These are phyloP conservation scores for Hypoxylon sp. DNA, from an alignment of 2,329 filamentous ascomycete species.

Conservation along the genomic window DNA sequence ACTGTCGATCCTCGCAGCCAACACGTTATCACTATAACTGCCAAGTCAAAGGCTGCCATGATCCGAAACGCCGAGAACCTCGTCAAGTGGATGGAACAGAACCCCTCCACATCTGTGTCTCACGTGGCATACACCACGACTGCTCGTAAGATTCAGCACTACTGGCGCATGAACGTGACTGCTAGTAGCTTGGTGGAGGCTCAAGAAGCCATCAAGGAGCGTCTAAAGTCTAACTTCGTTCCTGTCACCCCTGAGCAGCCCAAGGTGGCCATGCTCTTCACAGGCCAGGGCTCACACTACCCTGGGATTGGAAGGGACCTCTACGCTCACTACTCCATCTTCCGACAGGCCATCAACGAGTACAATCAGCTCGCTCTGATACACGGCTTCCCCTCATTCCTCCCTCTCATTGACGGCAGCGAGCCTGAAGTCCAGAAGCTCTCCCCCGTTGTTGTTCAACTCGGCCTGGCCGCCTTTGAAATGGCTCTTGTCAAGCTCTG, in stretches of 20 bases:
- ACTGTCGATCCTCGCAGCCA: conserved; percentile 63
- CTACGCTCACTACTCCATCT: conserved; percentile 60
- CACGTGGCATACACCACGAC: conserved; percentile 76
- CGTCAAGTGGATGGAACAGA: conserved; percentile 64
- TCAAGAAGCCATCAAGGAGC: conserved; percentile 55
- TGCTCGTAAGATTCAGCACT: conserved; percentile 71
- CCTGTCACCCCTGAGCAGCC: conserved; percentile 59
- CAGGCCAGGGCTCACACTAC: conserved; percentile 67
- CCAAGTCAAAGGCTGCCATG: conserved; percentile 66
- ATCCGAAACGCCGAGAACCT: conserved; percentile 68
- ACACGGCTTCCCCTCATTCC: conserved; percentile 68
- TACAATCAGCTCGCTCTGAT: conserved; percentile 64
- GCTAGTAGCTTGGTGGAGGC: conserved; percentile 58
- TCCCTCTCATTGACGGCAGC: conserved; percentile 62
- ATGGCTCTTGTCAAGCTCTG: conserved; percentile 69
- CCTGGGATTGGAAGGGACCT: conserved; percentile 64
- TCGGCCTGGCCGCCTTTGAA: conserved; percentile 66
- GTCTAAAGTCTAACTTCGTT: conserved; percentile 58
- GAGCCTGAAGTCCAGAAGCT: conserved; percentile 58
- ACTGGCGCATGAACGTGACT: conserved; percentile 64
- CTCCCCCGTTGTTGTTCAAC: conserved; percentile 65
- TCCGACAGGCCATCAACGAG: conserved; percentile 66
- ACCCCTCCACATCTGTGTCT: conserved; percentile 64
- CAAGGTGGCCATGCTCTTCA: conserved; percentile 66
- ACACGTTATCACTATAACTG: conserved; percentile 71